These are phyloP conservation scores for Lentinus tigrinus DNA, from an alignment of 768 basidiomycete genomes.

Conservation along the genomic window DNA sequence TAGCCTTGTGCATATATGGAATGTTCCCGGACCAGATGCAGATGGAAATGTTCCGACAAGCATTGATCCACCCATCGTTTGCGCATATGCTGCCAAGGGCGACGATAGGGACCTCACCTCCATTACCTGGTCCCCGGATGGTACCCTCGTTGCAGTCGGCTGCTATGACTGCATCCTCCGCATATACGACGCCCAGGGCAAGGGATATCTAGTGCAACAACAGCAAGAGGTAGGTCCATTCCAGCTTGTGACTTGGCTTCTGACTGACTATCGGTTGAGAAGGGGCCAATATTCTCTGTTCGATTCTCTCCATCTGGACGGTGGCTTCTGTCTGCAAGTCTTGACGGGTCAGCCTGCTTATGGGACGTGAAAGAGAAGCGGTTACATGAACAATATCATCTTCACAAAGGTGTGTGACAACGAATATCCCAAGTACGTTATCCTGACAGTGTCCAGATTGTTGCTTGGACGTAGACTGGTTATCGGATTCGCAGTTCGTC, in stretches of 20 bases:
- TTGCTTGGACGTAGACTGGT: constrained; percentile 81
- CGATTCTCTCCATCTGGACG: constrained; percentile 73
- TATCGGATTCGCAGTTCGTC: constrained; percentile 67
- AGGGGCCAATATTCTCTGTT: constrained; percentile 81
- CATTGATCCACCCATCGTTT: constrained; percentile 24
- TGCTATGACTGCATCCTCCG: constrained; percentile 75
- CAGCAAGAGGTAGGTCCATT: constrained; percentile 58
- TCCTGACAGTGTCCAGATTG: constrained; percentile 48
- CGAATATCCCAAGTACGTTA: neutral
- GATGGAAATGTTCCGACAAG: neutral
- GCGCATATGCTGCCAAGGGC: constrained; percentile 49
- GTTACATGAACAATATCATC: constrained; percentile 60
- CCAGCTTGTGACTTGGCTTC: neutral
- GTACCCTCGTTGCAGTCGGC: constrained; percentile 71
- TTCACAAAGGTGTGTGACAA: constrained; percentile 55
- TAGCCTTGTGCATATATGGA: constrained; percentile 72
- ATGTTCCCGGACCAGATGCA: constrained; percentile 44
- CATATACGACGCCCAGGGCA: constrained; percentile 61
- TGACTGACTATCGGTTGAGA: constrained; percentile 30
- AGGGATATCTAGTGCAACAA: constrained; percentile 57
- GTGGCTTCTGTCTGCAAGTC: constrained; percentile 73
- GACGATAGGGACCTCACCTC: constrained; percentile 68
- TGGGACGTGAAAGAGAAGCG: constrained; percentile 71
- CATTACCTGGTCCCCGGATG: constrained; percentile 75
- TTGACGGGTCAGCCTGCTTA: constrained; percentile 75